A percentile compares a stretch with the other conserved stretches of the same genome.
phyloP scores from a whole-genome alignment of 140 eudicot genomes.

The Erigeron philadelphicus region DNA sequence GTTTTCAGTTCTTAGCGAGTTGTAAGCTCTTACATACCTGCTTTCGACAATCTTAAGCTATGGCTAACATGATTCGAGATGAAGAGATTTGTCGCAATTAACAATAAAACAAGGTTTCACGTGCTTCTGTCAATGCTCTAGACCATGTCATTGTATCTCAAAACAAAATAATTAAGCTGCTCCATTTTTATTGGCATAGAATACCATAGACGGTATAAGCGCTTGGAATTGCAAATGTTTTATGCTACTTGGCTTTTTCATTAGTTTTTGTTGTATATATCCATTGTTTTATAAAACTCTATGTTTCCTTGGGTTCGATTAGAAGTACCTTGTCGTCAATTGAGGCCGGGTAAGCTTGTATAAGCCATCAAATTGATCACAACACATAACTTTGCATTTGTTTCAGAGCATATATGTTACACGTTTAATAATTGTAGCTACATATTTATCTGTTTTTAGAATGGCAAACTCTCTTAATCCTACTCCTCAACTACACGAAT shows the following conservation, averaged over 20 bases:
- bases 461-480: no score
- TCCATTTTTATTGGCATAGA: not conserved
- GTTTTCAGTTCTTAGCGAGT: no score
- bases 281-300: no score
- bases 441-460: not conserved
- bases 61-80: not conserved
- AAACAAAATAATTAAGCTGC: not conserved
- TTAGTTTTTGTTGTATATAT: no score
- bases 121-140: not conserved
- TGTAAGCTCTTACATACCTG: no score
- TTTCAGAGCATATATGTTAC: no score
- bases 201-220: not conserved
- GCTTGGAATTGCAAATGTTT: no score
- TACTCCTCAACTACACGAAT: no score
- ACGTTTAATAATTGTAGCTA: no score
- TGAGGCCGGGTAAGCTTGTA: not conserved
- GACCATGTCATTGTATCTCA: not conserved
- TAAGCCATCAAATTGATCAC: not conserved
- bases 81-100: not conserved
- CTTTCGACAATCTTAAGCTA: not conserved
- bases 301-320: not conserved
- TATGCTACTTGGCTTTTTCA: no score
- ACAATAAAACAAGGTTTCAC: not conserved
- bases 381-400: not conserved
- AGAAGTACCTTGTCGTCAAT: not conserved